Percentiles rank a stretch among this genome's conserved stretches.
Evolutionary conservation across 1,284 basidiomycete genomes (phyloP).

Genomic region (Ustilago sp.): DNA sequence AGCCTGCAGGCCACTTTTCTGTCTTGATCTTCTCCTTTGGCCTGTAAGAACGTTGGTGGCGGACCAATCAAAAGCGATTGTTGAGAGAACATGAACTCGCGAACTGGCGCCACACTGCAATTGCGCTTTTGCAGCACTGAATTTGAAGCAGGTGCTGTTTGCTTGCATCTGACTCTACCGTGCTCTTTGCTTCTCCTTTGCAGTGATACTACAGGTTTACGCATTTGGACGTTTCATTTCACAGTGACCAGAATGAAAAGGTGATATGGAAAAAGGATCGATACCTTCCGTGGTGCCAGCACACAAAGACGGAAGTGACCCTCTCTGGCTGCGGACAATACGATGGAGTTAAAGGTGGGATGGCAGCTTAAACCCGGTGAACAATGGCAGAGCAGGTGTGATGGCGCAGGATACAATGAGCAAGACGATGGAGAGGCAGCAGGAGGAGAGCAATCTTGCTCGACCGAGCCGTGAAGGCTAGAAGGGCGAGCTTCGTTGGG

Average conservation of each 20-base stretch:
- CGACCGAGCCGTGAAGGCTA: neutral
- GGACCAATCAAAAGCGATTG: neutral
- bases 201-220: neutral
- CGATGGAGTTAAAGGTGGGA: neutral
- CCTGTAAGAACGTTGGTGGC: neutral
- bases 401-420: neutral
- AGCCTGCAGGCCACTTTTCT: slow-evolving; percentile 1
- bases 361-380: neutral
- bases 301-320: neutral
- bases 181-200: neutral
- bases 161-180: slow-evolving; percentile 1
- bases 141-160: neutral
- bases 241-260: neutral
- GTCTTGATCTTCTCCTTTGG: neutral
- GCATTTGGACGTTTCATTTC: neutral
- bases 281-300: neutral
- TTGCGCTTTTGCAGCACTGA: neutral
- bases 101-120: slow-evolving; percentile 1
- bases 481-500: neutral
- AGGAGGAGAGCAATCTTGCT: neutral
- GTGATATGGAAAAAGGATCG: neutral
- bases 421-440: neutral
- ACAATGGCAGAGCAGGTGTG: neutral
- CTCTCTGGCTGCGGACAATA: neutral
- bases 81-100: neutral